Percentiles rank a stretch among this genome's conserved stretches.
Conservation (phyloP, 169 alveolate species). For the Plasmodium knowlesi region DNA sequence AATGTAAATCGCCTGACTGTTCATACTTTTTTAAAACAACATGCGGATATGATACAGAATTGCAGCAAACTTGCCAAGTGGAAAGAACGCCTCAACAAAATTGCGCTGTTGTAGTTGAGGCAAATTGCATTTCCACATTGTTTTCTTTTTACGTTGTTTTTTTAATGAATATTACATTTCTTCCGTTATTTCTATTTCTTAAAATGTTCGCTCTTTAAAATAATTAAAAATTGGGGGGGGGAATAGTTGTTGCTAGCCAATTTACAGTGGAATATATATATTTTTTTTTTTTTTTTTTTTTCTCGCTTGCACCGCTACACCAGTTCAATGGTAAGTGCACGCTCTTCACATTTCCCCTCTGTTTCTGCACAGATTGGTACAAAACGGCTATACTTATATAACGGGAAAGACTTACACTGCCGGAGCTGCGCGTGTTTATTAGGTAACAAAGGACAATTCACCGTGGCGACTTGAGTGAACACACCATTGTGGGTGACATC, state of each 20-base stretch:
- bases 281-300: background rate
- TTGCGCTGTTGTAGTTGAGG: background rate
- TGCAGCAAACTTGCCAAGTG: background rate
- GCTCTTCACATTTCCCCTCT: background rate
- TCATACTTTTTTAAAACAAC: background rate
- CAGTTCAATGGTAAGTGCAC: background rate
- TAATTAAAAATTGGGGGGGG: background rate
- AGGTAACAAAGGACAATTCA: background rate
- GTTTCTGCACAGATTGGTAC: conserved; percentile 15
- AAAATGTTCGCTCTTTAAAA: background rate
- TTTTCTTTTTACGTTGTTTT: background rate
- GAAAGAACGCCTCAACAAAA: background rate
- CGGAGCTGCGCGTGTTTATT: conserved; percentile 30
- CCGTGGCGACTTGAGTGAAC: background rate
- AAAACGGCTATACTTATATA: conserved; percentile 19
- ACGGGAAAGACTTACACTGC: conserved; percentile 26
- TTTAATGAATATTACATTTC: background rate
- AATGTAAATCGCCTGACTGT: background rate
- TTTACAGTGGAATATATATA: background rate
- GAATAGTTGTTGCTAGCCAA: background rate
- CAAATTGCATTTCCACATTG: background rate
- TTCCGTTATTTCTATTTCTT: background rate
- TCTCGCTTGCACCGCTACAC: background rate
- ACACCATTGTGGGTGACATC: background rate
- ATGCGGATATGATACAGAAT: background rate